Percentiles rank a stretch among this genome's conserved stretches.
These are phyloP conservation scores for Pezicula rhizophila DNA, from an alignment of 2,329 filamentous ascomycete genomes.

Conservation along the genomic window DNA sequence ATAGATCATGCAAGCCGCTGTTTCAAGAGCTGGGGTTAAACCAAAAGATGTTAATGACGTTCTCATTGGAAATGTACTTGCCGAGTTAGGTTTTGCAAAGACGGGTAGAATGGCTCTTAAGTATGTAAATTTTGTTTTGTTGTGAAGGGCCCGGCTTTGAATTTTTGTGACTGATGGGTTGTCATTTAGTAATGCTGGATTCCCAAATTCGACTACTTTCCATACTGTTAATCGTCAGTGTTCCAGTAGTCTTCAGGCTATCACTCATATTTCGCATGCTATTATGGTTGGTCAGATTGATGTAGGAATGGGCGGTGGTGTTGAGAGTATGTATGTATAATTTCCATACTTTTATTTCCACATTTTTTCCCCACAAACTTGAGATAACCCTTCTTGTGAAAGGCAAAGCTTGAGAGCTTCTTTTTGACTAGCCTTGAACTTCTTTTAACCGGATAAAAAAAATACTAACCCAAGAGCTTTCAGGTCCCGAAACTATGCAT, in stretches of 20 bases:
- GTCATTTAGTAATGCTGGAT: conserved; percentile 44
- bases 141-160: too few species aligned
- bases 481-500: conserved; percentile 55
- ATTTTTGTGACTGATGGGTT: too few species aligned
- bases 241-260: conserved; percentile 55
- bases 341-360: too few species aligned
- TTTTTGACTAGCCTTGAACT: too few species aligned
- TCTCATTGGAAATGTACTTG: conserved; percentile 58
- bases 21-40: conserved; percentile 54
- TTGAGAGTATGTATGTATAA: conserved; percentile 53
- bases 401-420: too few species aligned
- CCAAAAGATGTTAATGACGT: conserved; percentile 56
- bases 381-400: too few species aligned
- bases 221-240: conserved; percentile 64
- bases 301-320: conserved; percentile 57
- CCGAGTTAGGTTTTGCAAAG: conserved; percentile 61
- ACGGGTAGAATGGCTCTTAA: conserved; percentile 61
- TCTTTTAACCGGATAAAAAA: too few species aligned
- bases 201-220: conserved; percentile 53
- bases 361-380: too few species aligned
- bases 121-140: too few species aligned
- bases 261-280: conserved; percentile 55
- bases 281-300: conserved; percentile 57
- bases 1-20: conserved; percentile 40
- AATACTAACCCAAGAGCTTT: too few species aligned